Percentiles rank a stretch among this genome's conserved stretches.
Conservation (phyloP, 202 grass and related monocot species). For the Eragrostis tef region DNA sequence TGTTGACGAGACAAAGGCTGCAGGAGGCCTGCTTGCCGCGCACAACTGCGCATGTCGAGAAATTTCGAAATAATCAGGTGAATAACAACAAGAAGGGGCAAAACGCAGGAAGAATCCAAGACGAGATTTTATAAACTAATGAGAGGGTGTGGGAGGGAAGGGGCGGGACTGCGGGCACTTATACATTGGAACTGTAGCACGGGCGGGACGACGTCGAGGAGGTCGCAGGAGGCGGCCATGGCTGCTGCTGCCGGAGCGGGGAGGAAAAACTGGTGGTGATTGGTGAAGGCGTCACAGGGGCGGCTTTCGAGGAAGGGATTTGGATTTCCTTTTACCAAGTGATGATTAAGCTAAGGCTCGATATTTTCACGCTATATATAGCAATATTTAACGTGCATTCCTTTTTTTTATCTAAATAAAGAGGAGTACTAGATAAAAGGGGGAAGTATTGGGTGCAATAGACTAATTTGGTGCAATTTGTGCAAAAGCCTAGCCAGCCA, state of each 20-base stretch:
- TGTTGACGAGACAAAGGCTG: constrained; percentile 73
- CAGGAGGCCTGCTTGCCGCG: constrained; percentile 90
- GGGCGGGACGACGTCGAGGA: constrained; percentile 73
- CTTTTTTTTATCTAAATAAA: no score
- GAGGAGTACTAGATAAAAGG: no score
- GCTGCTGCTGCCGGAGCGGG: constrained; percentile 2
- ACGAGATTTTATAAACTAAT: no score
- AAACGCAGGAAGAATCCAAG: no score
- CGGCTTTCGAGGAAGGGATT: background rate
- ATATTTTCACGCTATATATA: no score
- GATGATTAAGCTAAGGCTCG: no score
- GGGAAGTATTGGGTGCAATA: no score
- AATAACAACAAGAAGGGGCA: no score
- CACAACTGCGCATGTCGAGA: constrained; percentile 58
- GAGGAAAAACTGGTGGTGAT: constrained; percentile 14
- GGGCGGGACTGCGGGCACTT: constrained; percentile 12
- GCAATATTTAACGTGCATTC: no score
- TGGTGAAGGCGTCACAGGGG: constrained; percentile 2
- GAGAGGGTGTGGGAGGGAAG: background rate
- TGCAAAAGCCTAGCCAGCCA: no score
- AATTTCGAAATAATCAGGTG: constrained; percentile 2
- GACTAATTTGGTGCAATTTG: no score
- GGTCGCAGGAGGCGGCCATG: constrained; percentile 65
- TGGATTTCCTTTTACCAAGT: no score
- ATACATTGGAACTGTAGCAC: constrained; percentile 98